Evolutionary conservation across 352 stramenopile genomes (phyloP), one percentile per base, ranked within the genome.

Genomic region (Phytophthora sojae): DNA sequence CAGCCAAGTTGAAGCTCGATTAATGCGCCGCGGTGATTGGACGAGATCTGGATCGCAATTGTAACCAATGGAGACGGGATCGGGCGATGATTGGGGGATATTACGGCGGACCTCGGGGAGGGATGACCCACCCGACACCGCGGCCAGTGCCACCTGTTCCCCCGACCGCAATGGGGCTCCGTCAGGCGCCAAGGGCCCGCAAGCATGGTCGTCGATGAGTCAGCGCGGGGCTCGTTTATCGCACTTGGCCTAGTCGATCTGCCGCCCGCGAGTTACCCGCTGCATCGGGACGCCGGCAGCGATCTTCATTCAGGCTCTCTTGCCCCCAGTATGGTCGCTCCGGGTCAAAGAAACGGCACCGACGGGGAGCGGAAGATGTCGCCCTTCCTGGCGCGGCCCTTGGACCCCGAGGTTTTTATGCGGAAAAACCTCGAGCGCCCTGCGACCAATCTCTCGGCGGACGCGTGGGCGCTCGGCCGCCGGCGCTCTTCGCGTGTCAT

Each of bases 361-460:
- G 50, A 39, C 17, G 23, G 30, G 7, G 42, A n/a, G n/a, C 19
- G 6, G 30, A 56, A 65, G 67, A 81, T 74, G 71, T 83, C 76
- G 76, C 76, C 76, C 42, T 37, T 17, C 64, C 71, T n/a, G 32
- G 25, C 32, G 21, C 42, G 50, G 47, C 39, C 25, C 54, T 61
- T 49, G 26, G 58, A 17, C 6, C 29, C 1, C 47, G 57, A 77
- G 68, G 71, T 75, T 82, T 30, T 77, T 73, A 56, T 12, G 21
- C 15, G 1, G 54, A 74, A 80, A 80, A 82, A 82, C 71, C 75
- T 80, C 61, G 51, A 51, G 61, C 12, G 30, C 21, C 47, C 52
- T 65, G 56, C 37, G 55, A 82, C 71, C 71, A 82, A 75, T 82
- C 75, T 69, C 61, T 73, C 47, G n/a, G 57, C 29, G 35, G 45